Base-by-base conservation (phyloP, 305 asterid genomes). In the Solanum aculeatissimum region DNA sequence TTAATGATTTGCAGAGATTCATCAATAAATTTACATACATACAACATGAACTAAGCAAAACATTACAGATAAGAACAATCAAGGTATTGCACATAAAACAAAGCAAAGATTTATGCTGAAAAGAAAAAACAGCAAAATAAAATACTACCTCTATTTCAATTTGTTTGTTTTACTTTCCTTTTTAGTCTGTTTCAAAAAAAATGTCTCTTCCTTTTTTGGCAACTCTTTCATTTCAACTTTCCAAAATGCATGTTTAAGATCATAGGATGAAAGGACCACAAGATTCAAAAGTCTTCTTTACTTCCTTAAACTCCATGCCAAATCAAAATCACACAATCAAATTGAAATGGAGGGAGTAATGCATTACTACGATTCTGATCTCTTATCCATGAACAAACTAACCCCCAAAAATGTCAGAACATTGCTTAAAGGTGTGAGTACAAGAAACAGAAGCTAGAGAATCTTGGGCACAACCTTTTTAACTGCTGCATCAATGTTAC, bases 401-500 rank as follows among this genome's bases (percentile, higher is more conserved):
- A 49, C 18, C 45, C 77, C 63, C 38, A 9, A 63, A 35, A 86
- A 58, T 45, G 77, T 12, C 9, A 47, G 15, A 45, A 32, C 53
- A 32, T 21, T 35, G 82, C 19, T 35, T 15, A 38, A 69, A 72
- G 57, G 21, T 13, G 74, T 1, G 12, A 25, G 32, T 19, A 19
- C 43, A 49, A 29, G 49, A 29, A 53, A 82, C 66, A 70, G 29
- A 18, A 58, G 51, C 14, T 21, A 42, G 72, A 19, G 32, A 25
- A 54, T 79, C 49, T 88, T 58, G 57, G 58, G 81, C 69, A 87
- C 54, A 79, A 91, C 98, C 98, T 93, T 96, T 88, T 91, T 92
- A n/a, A 92, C 98, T 58, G 99, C 97, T 86, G 92, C 94, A 87
- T 96, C 96, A 83, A 96, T 96, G 86, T 93, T 96, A 49, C 90